Conservation (phyloP, 2,329 filamentous ascomycete species). For the Neonectria magnoliae region DNA sequence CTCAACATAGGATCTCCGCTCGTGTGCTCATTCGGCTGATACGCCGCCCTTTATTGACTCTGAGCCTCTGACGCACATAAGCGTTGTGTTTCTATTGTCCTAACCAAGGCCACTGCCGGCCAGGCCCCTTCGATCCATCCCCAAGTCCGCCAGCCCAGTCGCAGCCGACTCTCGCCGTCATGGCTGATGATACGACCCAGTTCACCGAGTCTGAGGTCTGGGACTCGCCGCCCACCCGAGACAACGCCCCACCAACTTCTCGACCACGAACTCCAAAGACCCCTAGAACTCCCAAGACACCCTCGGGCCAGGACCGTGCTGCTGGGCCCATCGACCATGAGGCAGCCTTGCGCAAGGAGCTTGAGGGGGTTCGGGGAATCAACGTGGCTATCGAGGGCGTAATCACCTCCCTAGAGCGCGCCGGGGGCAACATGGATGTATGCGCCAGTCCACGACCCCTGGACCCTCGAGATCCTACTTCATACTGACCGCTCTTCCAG, state of each 20-base stretch:
- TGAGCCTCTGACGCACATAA: conserved; percentile 1
- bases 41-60: conserved; percentile 21
- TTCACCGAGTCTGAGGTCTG: conserved; percentile 61
- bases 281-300: conserved; percentile 60
- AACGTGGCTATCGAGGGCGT: conserved; percentile 88
- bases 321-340: conserved; percentile 72
- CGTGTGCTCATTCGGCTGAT: conserved; percentile 15
- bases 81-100: conserved; percentile 1
- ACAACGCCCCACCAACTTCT: conserved; percentile 42
- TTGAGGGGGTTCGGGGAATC: conserved; percentile 84
- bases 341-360: conserved; percentile 77
- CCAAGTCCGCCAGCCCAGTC: background rate
- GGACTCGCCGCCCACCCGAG: conserved; percentile 56
- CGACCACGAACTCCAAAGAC: conserved; percentile 52
- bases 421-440: conserved; percentile 82
- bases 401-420: conserved; percentile 75
- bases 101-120: conserved; percentile 14
- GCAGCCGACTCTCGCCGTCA: conserved; percentile 38
- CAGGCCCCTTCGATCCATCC: conserved; percentile 13
- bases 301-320: conserved; percentile 50
- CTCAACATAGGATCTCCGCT: conserved; percentile 16
- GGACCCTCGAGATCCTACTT: conserved; percentile 9
- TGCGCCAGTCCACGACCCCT: conserved; percentile 16
- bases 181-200: conserved; percentile 57
- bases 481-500: conserved; percentile 47